These are phyloP conservation scores for Apophysomyces trapeziformis DNA, from an alignment of 371 early-diverging fungal species.

Conservation along the genomic window DNA sequence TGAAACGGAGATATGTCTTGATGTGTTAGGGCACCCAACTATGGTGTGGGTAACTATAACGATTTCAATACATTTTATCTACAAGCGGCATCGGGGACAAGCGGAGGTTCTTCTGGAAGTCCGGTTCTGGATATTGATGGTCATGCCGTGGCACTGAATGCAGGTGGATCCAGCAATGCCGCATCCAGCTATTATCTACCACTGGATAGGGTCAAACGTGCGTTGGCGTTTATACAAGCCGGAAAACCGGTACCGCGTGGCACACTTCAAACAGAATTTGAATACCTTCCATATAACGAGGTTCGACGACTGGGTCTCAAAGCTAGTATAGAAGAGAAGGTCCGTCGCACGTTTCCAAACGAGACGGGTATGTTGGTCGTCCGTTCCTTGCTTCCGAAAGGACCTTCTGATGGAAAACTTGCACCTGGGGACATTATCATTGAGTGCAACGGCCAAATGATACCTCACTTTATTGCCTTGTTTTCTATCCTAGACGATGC, in stretches of 20 bases:
- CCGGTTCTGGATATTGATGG: conserved; percentile 72
- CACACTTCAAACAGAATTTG: conserved; percentile 74
- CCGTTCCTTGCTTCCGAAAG: conserved; percentile 71
- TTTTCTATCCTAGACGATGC: conserved; percentile 68
- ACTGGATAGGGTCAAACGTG: conserved; percentile 67
- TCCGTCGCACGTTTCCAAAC: conserved; percentile 59
- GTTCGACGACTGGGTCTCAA: conserved; percentile 65
- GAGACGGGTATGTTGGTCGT: conserved; percentile 82
- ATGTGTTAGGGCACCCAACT: conserved; percentile 63
- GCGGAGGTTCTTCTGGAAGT: conserved; percentile 70
- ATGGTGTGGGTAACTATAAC: conserved; percentile 71
- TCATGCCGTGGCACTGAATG: conserved; percentile 69
- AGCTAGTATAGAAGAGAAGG: conserved; percentile 62
- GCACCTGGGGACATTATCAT: conserved; percentile 77
- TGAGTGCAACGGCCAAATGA: conserved; percentile 59
- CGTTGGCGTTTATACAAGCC: conserved; percentile 62
- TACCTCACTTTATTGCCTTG: conserved; percentile 75
- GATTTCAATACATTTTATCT: conserved; percentile 75
- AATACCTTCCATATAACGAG: conserved; percentile 66
- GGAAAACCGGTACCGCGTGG: conserved; percentile 72
- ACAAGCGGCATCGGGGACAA: conserved; percentile 71
- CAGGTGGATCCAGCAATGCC: conserved; percentile 64
- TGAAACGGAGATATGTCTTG: no score
- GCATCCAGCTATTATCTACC: conserved; percentile 64
- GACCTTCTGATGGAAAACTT: conserved; percentile 66